These are phyloP conservation scores for Fraxinus sp. DNA, from an alignment of 305 asterid species.

Conservation along the genomic window DNA sequence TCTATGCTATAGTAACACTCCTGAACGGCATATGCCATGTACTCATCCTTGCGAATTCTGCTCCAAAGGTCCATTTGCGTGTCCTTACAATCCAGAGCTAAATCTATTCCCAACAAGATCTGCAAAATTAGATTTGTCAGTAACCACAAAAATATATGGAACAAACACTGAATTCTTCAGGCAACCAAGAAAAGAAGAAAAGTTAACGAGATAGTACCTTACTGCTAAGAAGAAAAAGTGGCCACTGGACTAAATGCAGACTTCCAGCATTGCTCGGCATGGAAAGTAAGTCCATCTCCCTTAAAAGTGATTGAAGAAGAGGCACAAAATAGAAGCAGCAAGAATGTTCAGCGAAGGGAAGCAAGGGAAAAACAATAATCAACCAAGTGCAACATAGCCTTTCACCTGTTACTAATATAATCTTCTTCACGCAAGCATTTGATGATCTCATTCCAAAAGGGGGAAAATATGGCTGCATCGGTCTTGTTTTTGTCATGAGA, in stretches of 20 bases:
- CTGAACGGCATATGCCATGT: slow-evolving; percentile 98
- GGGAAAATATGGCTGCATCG: slow-evolving; percentile 82
- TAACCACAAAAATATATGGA: slow-evolving; percentile 19
- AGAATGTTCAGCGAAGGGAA: slow-evolving; percentile 8
- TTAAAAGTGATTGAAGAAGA: slow-evolving; percentile 24
- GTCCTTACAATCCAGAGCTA: slow-evolving; percentile 98
- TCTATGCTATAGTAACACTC: slow-evolving; percentile 94
- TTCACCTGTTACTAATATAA: slow-evolving; percentile 83
- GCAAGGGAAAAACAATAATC: slow-evolving; percentile 16
- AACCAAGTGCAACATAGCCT: slow-evolving; percentile 22
- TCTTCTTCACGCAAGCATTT: slow-evolving; percentile 98
- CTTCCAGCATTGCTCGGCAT: slow-evolving; percentile 99
- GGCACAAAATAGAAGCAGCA: neutral
- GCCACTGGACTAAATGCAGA: slow-evolving; percentile 93
- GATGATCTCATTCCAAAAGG: slow-evolving; percentile 97
- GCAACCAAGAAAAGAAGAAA: slow-evolving; percentile 21
- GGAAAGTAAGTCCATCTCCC: slow-evolving; percentile 98
- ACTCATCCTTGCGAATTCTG: slow-evolving; percentile 88
- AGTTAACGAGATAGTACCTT: slow-evolving; percentile 55
- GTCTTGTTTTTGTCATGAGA: slow-evolving; percentile 68
- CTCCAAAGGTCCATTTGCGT: slow-evolving; percentile 87
- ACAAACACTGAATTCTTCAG: slow-evolving; percentile 8
- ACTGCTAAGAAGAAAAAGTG: slow-evolving; percentile 94
- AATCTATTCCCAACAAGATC: slow-evolving; percentile 93
- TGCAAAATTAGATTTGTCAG: slow-evolving; percentile 35